Base-by-base conservation (phyloP, 139 green algal genomes). In the Chlamydomonas schloesseri region DNA sequence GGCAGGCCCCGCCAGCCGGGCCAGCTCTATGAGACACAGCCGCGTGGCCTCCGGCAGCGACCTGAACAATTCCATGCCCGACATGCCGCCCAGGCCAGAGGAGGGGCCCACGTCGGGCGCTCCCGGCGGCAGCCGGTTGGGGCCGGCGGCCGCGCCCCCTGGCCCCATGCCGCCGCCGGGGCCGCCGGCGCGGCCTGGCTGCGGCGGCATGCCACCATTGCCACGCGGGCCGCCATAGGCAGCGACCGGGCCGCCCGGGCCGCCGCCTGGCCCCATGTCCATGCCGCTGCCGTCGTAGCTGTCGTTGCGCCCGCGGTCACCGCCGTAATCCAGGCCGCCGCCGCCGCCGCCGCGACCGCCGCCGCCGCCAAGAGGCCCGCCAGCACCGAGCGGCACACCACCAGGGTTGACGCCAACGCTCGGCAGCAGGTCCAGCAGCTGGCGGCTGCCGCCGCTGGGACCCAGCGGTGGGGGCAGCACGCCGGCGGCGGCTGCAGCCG, bases 21-120 rank as follows among this genome's bases (percentile, higher is more conserved):
- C 80, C 33, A 86, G 70, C 80, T 86, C 80, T 23, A 86, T 78
- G 6, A 86, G 68, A 31, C 80, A 86, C 50, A 86, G 31, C 31
- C 80, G 67, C 10, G 67, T 71, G 9, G 67, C 31, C 42, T 86
- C 80, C 23, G 80, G 80, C 20, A 86, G 80, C n/a, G 68, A 31
- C 6, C 57, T 58, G 33, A 86, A 86, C 17, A 86, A 5, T 8
- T 58, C 71, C 42, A 60, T 71, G n/a, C 23, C n/a, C 5, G n/a
- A 42, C 14, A 13, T 23, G 28, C 26, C 13, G 62, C 26, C 62
- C 28, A 31, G 13, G 2, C 62, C 62, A 4, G n/a, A n/a, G n/a
- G n/a, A n/a, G n/a, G n/a, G n/a, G n/a, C n/a, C n/a, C n/a, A n/a
- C n/a, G 13, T 69, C 42, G 42, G 42, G 42, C n/a, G n/a, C n/a